A percentile compares a stretch with the other conserved stretches of the same genome.
Conservation (phyloP, 768 basidiomycete species). For the Royoungia palumana region DNA sequence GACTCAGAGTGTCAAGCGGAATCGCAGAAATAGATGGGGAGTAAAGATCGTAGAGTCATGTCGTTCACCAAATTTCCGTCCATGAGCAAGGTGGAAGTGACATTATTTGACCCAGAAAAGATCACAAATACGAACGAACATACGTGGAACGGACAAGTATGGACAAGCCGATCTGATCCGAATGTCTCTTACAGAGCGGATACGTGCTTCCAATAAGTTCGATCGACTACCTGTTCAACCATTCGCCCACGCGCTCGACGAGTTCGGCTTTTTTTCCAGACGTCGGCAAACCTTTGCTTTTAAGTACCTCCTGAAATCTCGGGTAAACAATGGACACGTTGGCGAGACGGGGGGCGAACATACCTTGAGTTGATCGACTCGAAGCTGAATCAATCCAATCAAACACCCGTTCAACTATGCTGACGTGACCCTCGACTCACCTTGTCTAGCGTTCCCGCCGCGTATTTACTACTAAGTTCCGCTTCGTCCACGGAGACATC, state of each 20-base stretch:
- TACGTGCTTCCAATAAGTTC: not conserved
- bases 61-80: too few relatives aligned
- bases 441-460: slow-evolving; percentile 60
- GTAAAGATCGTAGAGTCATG: too few relatives aligned
- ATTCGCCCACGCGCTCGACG: slow-evolving; percentile 60
- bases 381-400: slow-evolving; percentile 47
- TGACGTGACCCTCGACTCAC: slow-evolving; percentile 37
- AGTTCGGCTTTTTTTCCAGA: slow-evolving; percentile 76
- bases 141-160: not conserved
- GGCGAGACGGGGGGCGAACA: slow-evolving; percentile 9
- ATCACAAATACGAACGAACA: too few relatives aligned
- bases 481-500: slow-evolving; percentile 65
- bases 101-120: too few relatives aligned
- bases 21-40: too few relatives aligned
- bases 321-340: not conserved
- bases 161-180: not conserved
- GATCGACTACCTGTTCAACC: slow-evolving; percentile 44
- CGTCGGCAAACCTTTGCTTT: slow-evolving; percentile 54
- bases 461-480: slow-evolving; percentile 68
- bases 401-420: slow-evolving; percentile 1
- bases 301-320: slow-evolving; percentile 61
- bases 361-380: slow-evolving; percentile 78
- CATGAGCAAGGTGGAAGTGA: too few relatives aligned
- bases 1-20: too few relatives aligned
- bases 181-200: not conserved